Conservation (phyloP, 2,329 filamentous ascomycete genomes). For the Madurella mycetomatis region DNA sequence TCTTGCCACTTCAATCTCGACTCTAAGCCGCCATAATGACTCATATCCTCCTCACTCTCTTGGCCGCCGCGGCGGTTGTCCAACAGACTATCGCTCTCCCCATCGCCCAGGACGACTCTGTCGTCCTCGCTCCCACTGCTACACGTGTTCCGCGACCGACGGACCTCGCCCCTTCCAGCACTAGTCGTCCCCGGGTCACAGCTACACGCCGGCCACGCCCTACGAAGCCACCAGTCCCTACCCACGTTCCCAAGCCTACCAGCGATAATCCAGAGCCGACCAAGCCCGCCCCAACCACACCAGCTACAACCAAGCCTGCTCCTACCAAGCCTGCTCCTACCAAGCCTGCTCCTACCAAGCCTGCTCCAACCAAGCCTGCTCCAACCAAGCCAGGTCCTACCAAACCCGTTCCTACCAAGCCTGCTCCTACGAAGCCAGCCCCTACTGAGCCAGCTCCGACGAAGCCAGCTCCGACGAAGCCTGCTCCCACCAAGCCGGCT, state of each 20-base stretch:
- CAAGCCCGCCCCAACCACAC: no score
- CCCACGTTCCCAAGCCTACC: neutral
- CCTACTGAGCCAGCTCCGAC: no score
- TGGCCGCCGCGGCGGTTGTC: slow-evolving; percentile 21
- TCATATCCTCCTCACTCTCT: slow-evolving; percentile 20
- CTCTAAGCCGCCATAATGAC: slow-evolving; percentile 18
- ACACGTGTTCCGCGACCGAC: slow-evolving; percentile 8
- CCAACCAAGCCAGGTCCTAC: no score
- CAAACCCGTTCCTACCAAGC: no score
- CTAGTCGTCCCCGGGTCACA: neutral
- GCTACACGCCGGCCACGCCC: neutral
- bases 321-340: neutral
- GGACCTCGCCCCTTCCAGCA: neutral
- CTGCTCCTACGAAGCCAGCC: no score
- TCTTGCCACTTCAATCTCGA: neutral
- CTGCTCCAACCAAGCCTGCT: no score
- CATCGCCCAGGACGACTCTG: slow-evolving; percentile 16
- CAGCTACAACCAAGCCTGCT: no score
- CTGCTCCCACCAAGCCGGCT: no score
- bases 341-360: no score
- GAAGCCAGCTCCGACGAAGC: no score
- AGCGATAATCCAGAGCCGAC: neutral
- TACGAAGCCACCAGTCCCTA: neutral
- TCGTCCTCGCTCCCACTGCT: neutral
- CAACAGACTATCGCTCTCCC: slow-evolving; percentile 18